These are phyloP conservation scores for Aspergillus conjunctus DNA, from an alignment of 495 filamentous ascomycete genomes.

Conservation along the genomic window DNA sequence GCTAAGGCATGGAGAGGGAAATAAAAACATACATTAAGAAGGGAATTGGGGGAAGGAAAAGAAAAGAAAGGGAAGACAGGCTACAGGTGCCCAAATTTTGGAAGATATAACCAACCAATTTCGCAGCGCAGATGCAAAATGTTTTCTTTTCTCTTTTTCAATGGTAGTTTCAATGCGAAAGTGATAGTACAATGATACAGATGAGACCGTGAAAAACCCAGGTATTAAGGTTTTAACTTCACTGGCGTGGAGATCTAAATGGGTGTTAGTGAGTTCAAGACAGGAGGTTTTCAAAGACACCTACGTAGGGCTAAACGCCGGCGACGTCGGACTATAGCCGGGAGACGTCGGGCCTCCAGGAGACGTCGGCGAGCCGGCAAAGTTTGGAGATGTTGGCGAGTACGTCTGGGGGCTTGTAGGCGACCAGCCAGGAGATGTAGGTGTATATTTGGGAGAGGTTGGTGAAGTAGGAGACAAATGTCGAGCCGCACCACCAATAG, in stretches of 20 bases:
- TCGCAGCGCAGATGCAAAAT: constrained; percentile 43
- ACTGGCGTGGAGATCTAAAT: constrained; percentile 54
- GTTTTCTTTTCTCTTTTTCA: constrained; percentile 40
- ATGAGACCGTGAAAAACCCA: constrained; percentile 28
- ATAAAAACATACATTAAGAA: constrained; percentile 31
- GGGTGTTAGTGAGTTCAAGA: constrained; percentile 24
- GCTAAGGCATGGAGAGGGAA: constrained; percentile 16
- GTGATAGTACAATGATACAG: constrained; percentile 49
- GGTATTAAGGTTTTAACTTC: constrained; percentile 29
- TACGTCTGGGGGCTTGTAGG: constrained; percentile 71
- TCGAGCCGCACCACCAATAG: constrained; percentile 47
- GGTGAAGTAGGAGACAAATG: constrained; percentile 66
- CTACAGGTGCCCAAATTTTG: constrained; percentile 41
- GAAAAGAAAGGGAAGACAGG: constrained; percentile 28
- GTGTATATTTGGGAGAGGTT: constrained; percentile 74
- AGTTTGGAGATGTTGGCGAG: constrained; percentile 74
- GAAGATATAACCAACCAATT: constrained; percentile 49
- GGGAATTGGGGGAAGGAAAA: constrained; percentile 25
- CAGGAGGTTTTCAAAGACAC: constrained; percentile 11
- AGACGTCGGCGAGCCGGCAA: constrained; percentile 61
- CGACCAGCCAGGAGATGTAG: constrained; percentile 70
- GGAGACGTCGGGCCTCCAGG: constrained; percentile 55
- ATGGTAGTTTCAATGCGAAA: constrained; percentile 24
- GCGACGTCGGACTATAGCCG: constrained; percentile 59
- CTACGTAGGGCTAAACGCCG: constrained; percentile 51